phyloP scores from a whole-genome alignment of 2,329 filamentous ascomycete genomes.

The Fusarium globosum region DNA sequence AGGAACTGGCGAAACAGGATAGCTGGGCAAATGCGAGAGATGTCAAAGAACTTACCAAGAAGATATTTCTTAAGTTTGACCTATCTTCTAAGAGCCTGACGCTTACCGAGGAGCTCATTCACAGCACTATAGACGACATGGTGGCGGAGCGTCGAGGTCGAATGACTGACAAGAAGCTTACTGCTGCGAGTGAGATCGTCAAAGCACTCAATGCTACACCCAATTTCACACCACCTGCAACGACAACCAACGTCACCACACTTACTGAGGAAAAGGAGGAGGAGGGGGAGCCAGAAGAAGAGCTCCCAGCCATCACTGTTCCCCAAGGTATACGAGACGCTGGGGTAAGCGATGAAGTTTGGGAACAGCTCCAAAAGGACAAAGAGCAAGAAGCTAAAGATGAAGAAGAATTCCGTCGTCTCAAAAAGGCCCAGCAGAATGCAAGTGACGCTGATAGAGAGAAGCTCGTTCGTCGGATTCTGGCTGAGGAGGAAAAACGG shows the following conservation, averaged over 20 bases:
- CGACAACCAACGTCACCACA: background rate
- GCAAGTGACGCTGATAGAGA: constrained; percentile 49
- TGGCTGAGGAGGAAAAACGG: constrained; percentile 51
- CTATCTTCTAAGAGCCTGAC: constrained; percentile 7
- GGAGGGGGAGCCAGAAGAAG: background rate
- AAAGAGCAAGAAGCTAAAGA: constrained; percentile 51
- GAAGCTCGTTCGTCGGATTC: constrained; percentile 48
- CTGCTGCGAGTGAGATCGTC: accelerated
- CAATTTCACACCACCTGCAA: background rate
- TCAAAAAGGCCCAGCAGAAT: constrained; percentile 47
- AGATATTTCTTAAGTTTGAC: constrained; percentile 56
- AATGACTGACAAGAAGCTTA: constrained; percentile 24
- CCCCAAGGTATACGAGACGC: constrained; percentile 58
- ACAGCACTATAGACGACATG: constrained; percentile 40
- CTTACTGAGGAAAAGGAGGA: background rate
- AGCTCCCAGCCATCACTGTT: background rate
- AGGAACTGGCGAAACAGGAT: constrained; percentile 53
- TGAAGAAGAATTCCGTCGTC: constrained; percentile 51
- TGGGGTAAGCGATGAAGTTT: constrained; percentile 69
- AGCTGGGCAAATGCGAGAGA: constrained; percentile 74
- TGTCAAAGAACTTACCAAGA: constrained; percentile 64
- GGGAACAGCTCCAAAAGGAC: constrained; percentile 69
- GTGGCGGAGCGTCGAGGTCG: constrained; percentile 17
- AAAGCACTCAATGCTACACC: background rate
- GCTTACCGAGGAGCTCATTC: constrained; percentile 34